Percentiles rank a stretch among this genome's conserved stretches.
Evolutionary conservation across 2,329 filamentous ascomycete species (phyloP).

Genomic region (Aspergillus udagawae): DNA sequence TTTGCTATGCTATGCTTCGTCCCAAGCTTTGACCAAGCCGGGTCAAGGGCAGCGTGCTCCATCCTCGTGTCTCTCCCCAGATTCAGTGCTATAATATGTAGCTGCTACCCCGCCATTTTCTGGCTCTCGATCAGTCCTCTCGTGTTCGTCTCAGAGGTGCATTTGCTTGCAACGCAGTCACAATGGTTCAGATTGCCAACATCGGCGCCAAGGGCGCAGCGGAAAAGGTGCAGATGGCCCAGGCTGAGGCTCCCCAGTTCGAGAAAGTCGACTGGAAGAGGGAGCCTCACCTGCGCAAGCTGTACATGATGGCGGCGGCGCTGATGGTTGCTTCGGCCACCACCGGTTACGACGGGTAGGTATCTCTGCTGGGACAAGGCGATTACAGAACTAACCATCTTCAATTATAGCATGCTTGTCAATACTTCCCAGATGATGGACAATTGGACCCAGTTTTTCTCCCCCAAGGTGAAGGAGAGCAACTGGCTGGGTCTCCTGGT

Average conservation of each 20-base stretch:
- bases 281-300: conserved; percentile 54
- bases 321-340: conserved; percentile 59
- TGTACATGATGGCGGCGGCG: conserved; percentile 52
- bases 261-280: conserved; percentile 55
- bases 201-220: not conserved
- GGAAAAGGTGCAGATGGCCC: not conserved
- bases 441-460: conserved; percentile 36
- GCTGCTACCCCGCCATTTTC: not conserved
- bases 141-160: not conserved
- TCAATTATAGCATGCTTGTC: conserved; percentile 29
- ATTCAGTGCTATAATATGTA: not conserved
- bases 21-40: not conserved
- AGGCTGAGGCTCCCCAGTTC: conserved; percentile 46
- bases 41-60: not conserved
- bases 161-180: not conserved
- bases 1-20: not conserved
- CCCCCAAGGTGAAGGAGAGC: conserved; percentile 31
- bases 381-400: not conserved
- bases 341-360: conserved; percentile 57
- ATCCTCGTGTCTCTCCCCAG: not conserved
- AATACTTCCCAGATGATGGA: conserved; percentile 43
- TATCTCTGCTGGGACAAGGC: not conserved
- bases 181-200: not conserved
- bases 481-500: conserved; percentile 41
- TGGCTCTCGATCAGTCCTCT: not conserved